Base-by-base conservation (phyloP, 177 flowering plant species). In the Tripterygium wilfordii region DNA sequence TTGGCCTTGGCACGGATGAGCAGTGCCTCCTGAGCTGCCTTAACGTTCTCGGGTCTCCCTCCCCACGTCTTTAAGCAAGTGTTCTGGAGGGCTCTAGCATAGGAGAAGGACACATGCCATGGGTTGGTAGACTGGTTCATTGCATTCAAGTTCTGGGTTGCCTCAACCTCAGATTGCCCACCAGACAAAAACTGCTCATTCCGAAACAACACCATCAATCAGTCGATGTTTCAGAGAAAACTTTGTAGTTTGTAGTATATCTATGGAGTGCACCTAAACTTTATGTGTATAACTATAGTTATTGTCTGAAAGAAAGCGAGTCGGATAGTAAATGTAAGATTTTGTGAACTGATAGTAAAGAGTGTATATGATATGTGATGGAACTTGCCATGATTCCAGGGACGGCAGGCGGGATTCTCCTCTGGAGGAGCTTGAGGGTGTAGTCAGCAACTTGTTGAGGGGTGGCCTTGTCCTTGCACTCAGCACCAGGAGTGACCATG, bases 91-190 rank as follows among this genome's bases (percentile, higher is more conserved):
- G 95, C 95, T 51, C 95, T 67, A 13, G 92, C 92, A 27, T 86
- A 86, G 8, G 97, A 89, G 88, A 88, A 88, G 0, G 97, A 86
- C 28, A 89, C 97, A 45, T 83, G 97, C 95, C 95, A 86, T 37
- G 88, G 90, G 82, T 83, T 74, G 3, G 97, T 77, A 17, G 66
- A 49, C 61, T 89, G 89, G 92, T 89, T 86, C 97, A 86, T 86
- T 8, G 90, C 89, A 27, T 89, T 83, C 77, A 89, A 51, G 80
- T 89, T 89, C 63, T 72, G 54, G 42, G 95, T 89, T 12, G 95
- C 95, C 48, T 89, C 95, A 21, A 89, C 82, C 64, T 89, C 97
- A 20, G 97, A 88, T 72, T 88, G 95, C 53, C 97, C 95, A 29
- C 97, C 97, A 25, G 97, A 86, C 71, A 88, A 67, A 62, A 88